Evolutionary conservation across 139 green algal genomes (phyloP).

Genomic region (Pleodorina starrii): DNA sequence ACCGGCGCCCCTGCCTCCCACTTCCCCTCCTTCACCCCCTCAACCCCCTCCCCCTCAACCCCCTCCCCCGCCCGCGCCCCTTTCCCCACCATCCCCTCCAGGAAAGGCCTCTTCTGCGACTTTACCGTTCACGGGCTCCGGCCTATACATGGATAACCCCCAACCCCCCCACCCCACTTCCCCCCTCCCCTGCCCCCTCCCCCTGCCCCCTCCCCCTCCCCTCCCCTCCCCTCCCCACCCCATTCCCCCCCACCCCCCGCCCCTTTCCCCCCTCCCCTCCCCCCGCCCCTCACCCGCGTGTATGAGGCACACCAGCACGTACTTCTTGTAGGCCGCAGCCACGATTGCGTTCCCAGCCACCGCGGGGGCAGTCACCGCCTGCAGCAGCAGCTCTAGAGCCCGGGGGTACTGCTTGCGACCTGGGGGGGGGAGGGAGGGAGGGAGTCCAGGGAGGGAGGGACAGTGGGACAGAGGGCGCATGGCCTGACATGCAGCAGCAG

Average conservation of each 20-base stretch:
- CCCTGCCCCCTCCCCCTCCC: background rate
- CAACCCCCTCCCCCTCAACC: too few relatives aligned
- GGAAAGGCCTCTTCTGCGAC: too few relatives aligned
- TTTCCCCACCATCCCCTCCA: too few relatives aligned
- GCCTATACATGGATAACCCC: too few relatives aligned
- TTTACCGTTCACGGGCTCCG: too few relatives aligned
- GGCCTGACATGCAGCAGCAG: too few relatives aligned
- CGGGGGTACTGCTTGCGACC: conserved; percentile 78
- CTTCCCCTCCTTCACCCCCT: background rate
- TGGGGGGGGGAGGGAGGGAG: background rate
- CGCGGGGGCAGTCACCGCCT: conserved; percentile 84
- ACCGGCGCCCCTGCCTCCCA: background rate
- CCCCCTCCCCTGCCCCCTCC: background rate
- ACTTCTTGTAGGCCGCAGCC: conserved; percentile 91
- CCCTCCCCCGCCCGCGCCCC: too few relatives aligned
- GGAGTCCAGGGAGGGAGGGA: background rate
- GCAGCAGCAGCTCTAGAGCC: conserved; percentile 84
- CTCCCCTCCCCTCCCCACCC: conserved; percentile 55
- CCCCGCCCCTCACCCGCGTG: conserved; percentile 61
- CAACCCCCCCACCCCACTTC: too few relatives aligned
- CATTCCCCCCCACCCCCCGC: too few relatives aligned
- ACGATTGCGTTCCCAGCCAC: conserved; percentile 88
- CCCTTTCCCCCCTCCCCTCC: background rate
- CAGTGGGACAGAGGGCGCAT: background rate
- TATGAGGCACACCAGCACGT: conserved; percentile 87